phyloP scores from a whole-genome alignment of 1,284 basidiomycete species.

The Trichosporon asahii region DNA sequence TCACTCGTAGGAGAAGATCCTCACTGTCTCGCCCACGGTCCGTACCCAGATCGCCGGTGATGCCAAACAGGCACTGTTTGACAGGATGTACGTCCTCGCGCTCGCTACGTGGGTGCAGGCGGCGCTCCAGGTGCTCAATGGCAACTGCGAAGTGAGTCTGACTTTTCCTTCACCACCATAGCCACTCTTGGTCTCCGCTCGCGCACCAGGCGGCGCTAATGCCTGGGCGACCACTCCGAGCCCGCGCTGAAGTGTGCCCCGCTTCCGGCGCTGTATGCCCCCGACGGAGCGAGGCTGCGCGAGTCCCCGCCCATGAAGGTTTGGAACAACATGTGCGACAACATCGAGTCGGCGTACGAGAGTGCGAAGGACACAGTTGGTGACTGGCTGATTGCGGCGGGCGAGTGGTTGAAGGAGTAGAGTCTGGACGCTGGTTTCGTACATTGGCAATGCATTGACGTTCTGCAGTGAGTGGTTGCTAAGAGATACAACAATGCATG shows the following conservation, averaged over 20 bases:
- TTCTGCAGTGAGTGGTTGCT: background rate
- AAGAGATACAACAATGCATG: background rate
- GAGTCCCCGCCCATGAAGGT: background rate
- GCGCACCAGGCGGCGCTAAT: no score
- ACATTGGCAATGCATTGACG: background rate
- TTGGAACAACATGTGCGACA: background rate
- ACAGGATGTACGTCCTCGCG: background rate
- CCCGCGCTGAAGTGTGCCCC: background rate
- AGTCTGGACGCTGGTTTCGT: background rate
- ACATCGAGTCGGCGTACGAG: background rate
- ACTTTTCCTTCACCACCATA: no score
- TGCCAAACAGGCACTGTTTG: background rate
- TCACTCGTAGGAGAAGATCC: background rate
- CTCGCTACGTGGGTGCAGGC: background rate
- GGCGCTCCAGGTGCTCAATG: background rate
- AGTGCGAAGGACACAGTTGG: background rate
- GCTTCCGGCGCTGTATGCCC: background rate
- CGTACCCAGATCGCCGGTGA: background rate
- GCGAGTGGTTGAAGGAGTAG: background rate
- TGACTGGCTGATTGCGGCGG: background rate
- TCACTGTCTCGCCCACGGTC: background rate
- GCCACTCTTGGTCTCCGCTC: no score
- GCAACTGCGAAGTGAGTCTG: no score
- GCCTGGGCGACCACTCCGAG: background rate
- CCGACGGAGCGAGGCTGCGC: background rate